These are phyloP conservation scores for Microbotryum saponariae DNA, from an alignment of 1,284 basidiomycete genomes.

Conservation along the genomic window DNA sequence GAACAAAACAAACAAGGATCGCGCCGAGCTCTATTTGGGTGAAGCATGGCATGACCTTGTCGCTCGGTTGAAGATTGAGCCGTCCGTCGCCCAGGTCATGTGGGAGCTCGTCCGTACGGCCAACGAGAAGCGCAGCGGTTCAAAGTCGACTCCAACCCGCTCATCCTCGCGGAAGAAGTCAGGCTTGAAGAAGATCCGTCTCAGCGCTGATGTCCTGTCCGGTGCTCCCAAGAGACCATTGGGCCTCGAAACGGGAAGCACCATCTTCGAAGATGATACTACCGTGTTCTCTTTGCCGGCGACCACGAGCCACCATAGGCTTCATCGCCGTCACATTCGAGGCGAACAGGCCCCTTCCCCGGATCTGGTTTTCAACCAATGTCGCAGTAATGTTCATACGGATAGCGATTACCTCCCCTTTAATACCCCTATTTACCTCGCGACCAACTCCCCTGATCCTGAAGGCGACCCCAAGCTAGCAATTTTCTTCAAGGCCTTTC, in stretches of 20 bases:
- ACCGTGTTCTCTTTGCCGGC: constrained; percentile 4
- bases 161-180: too few species aligned
- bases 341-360: neutral
- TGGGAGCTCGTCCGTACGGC: neutral
- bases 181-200: too few species aligned
- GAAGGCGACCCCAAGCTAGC: constrained; percentile 2
- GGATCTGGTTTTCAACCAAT: constrained; percentile 4
- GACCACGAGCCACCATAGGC: neutral
- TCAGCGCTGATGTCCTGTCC: too few species aligned
- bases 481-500: constrained; percentile 15
- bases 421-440: constrained; percentile 21
- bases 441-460: constrained; percentile 15
- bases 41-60: constrained; percentile 12
- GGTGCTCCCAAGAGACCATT: neutral
- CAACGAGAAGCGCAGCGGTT: neutral
- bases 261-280: neutral
- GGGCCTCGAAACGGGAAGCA: neutral
- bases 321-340: neutral
- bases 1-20: constrained; percentile 38
- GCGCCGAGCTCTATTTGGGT: constrained; percentile 3
- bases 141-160: too few species aligned
- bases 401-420: neutral
- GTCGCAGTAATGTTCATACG: constrained; percentile 4
- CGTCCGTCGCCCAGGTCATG: neutral
- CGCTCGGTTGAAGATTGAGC: neutral